Percentiles rank a stretch among this genome's conserved stretches.
Conservation (phyloP, 441 rosid genomes). For the Corymbia calophylla region DNA sequence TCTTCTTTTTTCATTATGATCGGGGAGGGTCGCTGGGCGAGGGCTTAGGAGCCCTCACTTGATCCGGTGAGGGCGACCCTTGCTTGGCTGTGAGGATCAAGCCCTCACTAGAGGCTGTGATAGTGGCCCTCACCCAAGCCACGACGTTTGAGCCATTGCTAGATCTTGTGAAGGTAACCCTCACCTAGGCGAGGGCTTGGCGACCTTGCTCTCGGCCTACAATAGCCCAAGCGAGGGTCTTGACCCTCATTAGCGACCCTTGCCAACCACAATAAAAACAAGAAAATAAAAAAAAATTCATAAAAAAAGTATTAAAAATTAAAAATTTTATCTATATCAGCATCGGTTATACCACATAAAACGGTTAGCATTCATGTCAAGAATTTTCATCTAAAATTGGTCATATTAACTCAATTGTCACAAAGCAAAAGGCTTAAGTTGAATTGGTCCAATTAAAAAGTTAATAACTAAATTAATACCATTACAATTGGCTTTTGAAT, state of each 20-base stretch:
- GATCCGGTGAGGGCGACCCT: not conserved
- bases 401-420: not conserved
- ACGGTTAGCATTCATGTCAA: not conserved
- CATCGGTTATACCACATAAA: not conserved
- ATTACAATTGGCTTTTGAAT: too few relatives aligned
- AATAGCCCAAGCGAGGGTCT: not conserved
- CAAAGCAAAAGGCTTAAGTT: fast-evolving
- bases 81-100: fast-evolving
- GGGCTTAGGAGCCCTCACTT: not conserved
- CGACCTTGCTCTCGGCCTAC: fast-evolving
- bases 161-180: fast-evolving
- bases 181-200: not conserved
- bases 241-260: not conserved
- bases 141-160: not conserved
- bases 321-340: too few relatives aligned
- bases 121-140: fast-evolving
- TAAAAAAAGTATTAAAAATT: too few relatives aligned
- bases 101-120: not conserved
- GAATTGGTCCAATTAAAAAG: too few relatives aligned
- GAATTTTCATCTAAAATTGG: not conserved
- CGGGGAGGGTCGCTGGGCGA: not conserved
- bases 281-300: too few relatives aligned
- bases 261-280: not conserved
- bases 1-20: not conserved
- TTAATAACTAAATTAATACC: too few relatives aligned